phyloP scores from a whole-genome alignment of 2,329 filamentous ascomycete genomes.

The Simplicillium aogashimaense region DNA sequence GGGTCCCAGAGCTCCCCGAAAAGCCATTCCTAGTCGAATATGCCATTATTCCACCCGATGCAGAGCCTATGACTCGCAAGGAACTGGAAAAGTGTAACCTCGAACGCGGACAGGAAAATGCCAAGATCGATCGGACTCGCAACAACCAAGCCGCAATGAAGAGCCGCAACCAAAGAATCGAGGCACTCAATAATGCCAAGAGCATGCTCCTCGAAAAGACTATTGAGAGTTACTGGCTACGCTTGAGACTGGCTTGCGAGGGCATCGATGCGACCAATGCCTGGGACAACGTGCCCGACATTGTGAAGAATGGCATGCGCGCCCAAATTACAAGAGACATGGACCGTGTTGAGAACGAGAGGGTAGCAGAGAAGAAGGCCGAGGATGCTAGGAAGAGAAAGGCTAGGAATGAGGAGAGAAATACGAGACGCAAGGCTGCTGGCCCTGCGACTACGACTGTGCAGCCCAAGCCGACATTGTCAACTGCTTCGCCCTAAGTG shows the following conservation, averaged over 20 bases:
- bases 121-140: conserved; percentile 15
- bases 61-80: too few relatives aligned
- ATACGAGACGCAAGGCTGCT: too few relatives aligned
- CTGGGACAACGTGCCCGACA: conserved; percentile 9
- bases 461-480: too few relatives aligned
- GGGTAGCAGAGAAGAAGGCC: conserved; percentile 8
- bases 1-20: conserved; percentile 8
- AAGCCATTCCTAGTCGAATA: too few relatives aligned
- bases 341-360: not conserved
- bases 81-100: too few relatives aligned
- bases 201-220: conserved; percentile 13
- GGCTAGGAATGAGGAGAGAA: too few relatives aligned
- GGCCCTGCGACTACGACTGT: too few relatives aligned
- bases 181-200: conserved; percentile 13
- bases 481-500: too few relatives aligned
- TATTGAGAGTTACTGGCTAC: conserved; percentile 17
- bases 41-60: too few relatives aligned
- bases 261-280: conserved; percentile 11
- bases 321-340: conserved; percentile 1
- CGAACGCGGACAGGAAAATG: not conserved
- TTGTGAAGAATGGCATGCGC: conserved; percentile 8
- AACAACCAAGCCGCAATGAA: conserved; percentile 29
- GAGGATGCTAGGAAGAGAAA: too few relatives aligned
- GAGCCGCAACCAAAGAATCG: conserved; percentile 19
- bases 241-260: conserved; percentile 6